phyloP scores from a whole-genome alignment of 2,329 filamentous ascomycete genomes.

The Fusarium cicatricum region DNA sequence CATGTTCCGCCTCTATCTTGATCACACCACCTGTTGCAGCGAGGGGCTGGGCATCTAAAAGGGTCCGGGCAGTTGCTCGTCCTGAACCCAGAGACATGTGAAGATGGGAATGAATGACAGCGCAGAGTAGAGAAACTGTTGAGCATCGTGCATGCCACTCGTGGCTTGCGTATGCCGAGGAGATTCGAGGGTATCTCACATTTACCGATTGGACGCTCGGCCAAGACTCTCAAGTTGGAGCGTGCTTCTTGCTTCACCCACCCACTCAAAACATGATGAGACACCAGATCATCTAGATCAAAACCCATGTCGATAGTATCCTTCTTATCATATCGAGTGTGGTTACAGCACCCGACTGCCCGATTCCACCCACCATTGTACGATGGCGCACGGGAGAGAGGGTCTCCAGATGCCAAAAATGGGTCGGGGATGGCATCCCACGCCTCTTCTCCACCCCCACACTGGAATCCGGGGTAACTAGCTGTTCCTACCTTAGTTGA shows the following conservation, averaged over 20 bases:
- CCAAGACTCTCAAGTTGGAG: neutral
- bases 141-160: conserved; percentile 5
- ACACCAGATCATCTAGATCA: conserved; percentile 21
- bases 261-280: conserved; percentile 3
- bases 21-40: conserved; percentile 14
- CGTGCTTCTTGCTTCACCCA: conserved; percentile 5
- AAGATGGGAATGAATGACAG: neutral
- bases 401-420: conserved; percentile 25
- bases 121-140: conserved; percentile 1
- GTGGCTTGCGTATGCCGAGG: conserved; percentile 1
- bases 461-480: conserved; percentile 33
- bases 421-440: conserved; percentile 30
- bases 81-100: neutral
- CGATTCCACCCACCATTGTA: conserved; percentile 22
- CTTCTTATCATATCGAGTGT: conserved; percentile 9
- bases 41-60: neutral
- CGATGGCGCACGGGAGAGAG: conserved; percentile 26
- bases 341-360: conserved; percentile 24
- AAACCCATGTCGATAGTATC: conserved; percentile 6
- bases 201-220: neutral
- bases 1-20: conserved; percentile 1
- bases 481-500: conserved; percentile 24
- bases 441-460: conserved; percentile 40
- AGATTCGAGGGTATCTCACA: conserved; percentile 7
- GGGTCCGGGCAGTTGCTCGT: neutral